Percentiles rank a stretch among this genome's conserved stretches.
Evolutionary conservation across 2,329 filamentous ascomycete species (phyloP).

Genomic region (Phialophora verrucosa): DNA sequence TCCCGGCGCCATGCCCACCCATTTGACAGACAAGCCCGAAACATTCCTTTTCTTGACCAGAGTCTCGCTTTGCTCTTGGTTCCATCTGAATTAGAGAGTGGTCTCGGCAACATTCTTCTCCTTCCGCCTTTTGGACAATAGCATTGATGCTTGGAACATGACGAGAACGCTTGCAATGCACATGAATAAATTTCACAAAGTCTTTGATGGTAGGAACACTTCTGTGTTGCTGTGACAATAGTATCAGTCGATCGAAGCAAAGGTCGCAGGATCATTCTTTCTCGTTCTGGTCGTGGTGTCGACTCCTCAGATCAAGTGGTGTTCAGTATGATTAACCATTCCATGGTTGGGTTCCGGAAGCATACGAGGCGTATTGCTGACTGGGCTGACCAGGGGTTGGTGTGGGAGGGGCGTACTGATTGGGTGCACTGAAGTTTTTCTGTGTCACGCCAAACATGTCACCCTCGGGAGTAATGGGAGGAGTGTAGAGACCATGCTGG

Average conservation of each 20-base stretch:
- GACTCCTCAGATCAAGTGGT: conserved; percentile 2
- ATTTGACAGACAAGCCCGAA: conserved; percentile 9
- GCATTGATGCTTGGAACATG: conserved; percentile 22
- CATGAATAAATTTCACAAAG: conserved; percentile 25
- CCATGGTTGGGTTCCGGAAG: conserved; percentile 27
- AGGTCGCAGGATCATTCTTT: conserved; percentile 23
- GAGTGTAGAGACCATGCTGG: conserved; percentile 53
- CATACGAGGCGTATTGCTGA: conserved; percentile 31
- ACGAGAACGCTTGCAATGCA: conserved; percentile 35
- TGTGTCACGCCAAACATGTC: conserved; percentile 48
- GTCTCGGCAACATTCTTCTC: conserved; percentile 19
- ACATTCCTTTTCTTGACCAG: conserved; percentile 5
- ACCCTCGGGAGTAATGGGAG: conserved; percentile 51
- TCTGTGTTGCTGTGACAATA: conserved; percentile 25
- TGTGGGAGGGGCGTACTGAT: conserved; percentile 37
- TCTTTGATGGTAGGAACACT: conserved; percentile 25
- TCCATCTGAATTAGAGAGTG: conserved; percentile 24
- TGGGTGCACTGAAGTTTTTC: conserved; percentile 44
- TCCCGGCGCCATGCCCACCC: neutral
- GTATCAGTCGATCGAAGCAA: conserved; percentile 15
- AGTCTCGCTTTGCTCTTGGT: conserved; percentile 3
- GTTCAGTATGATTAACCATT: conserved; percentile 29
- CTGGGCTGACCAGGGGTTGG: conserved; percentile 33
- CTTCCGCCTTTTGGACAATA: conserved; percentile 21
- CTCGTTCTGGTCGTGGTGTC: conserved; percentile 4